Evolutionary conservation across 2,329 filamentous ascomycete species (phyloP), one percentile per base, ranked within the genome.

Genomic region (Penicillium sp.): DNA sequence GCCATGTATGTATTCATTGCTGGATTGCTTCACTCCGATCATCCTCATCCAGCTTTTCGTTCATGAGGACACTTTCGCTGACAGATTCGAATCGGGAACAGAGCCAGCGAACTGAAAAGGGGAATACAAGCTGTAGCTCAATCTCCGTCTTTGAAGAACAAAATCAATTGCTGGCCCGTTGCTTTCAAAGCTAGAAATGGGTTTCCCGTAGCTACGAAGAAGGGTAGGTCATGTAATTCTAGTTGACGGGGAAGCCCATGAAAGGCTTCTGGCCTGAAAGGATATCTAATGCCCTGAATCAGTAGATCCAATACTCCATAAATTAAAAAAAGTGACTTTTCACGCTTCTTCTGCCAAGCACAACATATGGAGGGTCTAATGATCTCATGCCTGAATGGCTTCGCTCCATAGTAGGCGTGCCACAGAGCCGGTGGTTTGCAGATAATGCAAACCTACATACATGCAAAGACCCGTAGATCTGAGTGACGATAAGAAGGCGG

Each of bases 1-100:
- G 64, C 68, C 59, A 61, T 45, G 60, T 61, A 62, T 56, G 26
- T 16, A 26, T 37, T 38, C 30, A 56, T 48, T 56, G 54, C 26
- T 62, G 58, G 16, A 30, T 48, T n/a, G 22, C 28, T 30, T 14
- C 19, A 19, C 7, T 22, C 45, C n/a, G 8, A 16, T 25, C 16
- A 48, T 30, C 45, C 6, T 48, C 25, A 48, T 48, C 11, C 6
- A 48, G 45, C 45, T 48, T 48, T 30, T 13, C 45, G 13, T 10
- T 30, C 25, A 7, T 16, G 19, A 22, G 72, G 55, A 71, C 73
- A 46, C 55, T 75, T 58, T 77, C 75, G 55, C 68, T 77, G 68
- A 64, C 74, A 76, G 65, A 77, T 77, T 57, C 68, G 52, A 43
- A 62, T 52, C 51, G 59, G 64, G 58, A 58, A 59, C 30, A 59